Evolutionary conservation across 345 rosid species (phyloP).

Genomic region (Moricandia arvensis): DNA sequence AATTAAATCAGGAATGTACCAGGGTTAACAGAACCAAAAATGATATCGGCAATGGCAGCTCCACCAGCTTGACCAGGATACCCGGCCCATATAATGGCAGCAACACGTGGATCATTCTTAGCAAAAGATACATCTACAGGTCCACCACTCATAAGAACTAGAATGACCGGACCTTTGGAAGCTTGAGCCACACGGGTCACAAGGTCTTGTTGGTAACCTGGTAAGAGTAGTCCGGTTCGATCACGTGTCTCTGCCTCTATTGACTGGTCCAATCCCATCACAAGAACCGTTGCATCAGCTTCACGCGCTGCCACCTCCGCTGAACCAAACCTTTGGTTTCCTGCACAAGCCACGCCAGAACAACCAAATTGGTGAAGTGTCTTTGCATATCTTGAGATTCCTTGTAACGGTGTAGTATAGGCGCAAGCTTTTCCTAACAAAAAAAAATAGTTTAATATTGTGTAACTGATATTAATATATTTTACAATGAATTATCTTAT

Average conservation of each 20-base stretch:
- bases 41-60: slow-evolving; percentile 69
- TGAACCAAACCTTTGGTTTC: slow-evolving; percentile 42
- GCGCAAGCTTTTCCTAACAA: slow-evolving; percentile 67
- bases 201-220: slow-evolving; percentile 77
- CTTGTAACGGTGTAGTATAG: slow-evolving; percentile 69
- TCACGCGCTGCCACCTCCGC: slow-evolving; percentile 63
- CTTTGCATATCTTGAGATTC: slow-evolving; percentile 55
- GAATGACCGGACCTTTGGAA: slow-evolving; percentile 62
- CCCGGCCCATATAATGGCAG: slow-evolving; percentile 91
- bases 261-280: slow-evolving; percentile 92
- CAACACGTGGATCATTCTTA: slow-evolving; percentile 60
- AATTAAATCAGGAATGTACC: slow-evolving; percentile 39
- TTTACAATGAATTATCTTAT: background rate
- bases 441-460: background rate
- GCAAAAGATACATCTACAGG: slow-evolving; percentile 86
- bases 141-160: slow-evolving; percentile 84
- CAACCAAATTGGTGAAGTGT: slow-evolving; percentile 72
- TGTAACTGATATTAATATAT: background rate
- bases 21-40: slow-evolving; percentile 80
- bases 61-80: slow-evolving; percentile 99
- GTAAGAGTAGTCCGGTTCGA: slow-evolving; percentile 64
- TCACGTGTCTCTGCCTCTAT: slow-evolving; percentile 76
- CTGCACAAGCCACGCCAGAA: slow-evolving; percentile 49
- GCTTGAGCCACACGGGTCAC: slow-evolving; percentile 65
- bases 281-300: slow-evolving; percentile 68